A percentile compares a stretch with the other conserved stretches of the same genome.
Evolutionary conservation across 2,329 filamentous ascomycete genomes (phyloP).

Genomic region (Arthrobotrys iridis): DNA sequence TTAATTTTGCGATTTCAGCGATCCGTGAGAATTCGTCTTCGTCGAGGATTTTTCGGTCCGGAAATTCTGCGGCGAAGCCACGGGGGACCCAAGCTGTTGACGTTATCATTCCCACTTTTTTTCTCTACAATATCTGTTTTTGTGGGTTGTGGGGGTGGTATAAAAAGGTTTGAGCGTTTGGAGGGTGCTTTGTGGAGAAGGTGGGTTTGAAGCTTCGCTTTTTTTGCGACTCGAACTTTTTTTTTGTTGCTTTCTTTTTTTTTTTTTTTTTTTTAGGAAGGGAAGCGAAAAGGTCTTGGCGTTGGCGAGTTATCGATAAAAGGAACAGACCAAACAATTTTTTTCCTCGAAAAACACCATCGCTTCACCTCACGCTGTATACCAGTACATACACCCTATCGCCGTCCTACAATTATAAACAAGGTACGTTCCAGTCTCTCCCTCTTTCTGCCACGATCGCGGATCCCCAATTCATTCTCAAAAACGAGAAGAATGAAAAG

Average conservation of each 20-base stretch:
- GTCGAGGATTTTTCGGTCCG: slow-evolving; percentile 77
- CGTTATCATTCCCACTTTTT: slow-evolving; percentile 71
- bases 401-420: neutral
- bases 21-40: slow-evolving; percentile 80
- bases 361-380: slow-evolving; percentile 14
- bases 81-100: slow-evolving; percentile 79
- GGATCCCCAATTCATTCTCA: no score
- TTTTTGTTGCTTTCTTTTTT: slow-evolving; percentile 52
- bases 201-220: neutral
- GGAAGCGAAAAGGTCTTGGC: slow-evolving; percentile 25
- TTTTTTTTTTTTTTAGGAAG: neutral
- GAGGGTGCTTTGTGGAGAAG: neutral
- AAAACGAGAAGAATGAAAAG: no score
- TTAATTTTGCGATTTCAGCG: slow-evolving; percentile 76
- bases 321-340: slow-evolving; percentile 5
- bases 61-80: slow-evolving; percentile 79
- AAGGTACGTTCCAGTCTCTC: neutral
- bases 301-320: slow-evolving; percentile 15
- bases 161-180: neutral
- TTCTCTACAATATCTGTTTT: neutral
- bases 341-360: neutral
- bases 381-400: neutral
- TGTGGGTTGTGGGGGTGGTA: neutral
- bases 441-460: neutral
- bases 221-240: neutral